These are phyloP conservation scores for Penicillium sp. DNA, from an alignment of 2,329 filamentous ascomycete genomes.

Conservation along the genomic window DNA sequence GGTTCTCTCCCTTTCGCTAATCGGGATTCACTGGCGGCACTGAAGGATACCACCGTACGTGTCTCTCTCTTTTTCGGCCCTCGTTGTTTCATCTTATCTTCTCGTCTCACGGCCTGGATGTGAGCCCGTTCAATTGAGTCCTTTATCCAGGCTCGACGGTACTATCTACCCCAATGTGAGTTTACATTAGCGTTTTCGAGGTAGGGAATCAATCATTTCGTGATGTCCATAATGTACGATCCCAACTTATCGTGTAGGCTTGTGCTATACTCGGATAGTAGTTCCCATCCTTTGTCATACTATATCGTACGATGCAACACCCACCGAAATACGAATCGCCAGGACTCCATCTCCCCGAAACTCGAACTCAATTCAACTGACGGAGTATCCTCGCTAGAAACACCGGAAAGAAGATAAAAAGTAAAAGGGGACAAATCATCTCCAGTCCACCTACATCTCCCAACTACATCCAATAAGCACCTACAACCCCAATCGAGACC, in stretches of 20 bases:
- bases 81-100: not conserved
- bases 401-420: not conserved
- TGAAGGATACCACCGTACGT: conserved; percentile 21
- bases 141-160: conserved; percentile 7
- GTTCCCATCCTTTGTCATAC: not conserved
- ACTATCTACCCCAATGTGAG: conserved; percentile 18
- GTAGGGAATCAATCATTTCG: conserved; percentile 11
- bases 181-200: conserved; percentile 14
- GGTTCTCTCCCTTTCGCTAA: not conserved
- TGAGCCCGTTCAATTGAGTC: not conserved
- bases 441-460: not conserved
- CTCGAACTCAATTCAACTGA: not conserved
- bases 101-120: conserved; percentile 6
- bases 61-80: conserved; percentile 5
- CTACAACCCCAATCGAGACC: not conserved
- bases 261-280: not conserved
- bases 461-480: not conserved
- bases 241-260: not conserved
- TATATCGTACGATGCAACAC: not conserved
- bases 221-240: not conserved
- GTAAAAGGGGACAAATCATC: not conserved
- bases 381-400: conserved; percentile 2
- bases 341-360: not conserved
- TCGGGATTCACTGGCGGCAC: conserved; percentile 3
- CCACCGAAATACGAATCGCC: not conserved